Evolutionary conservation across 768 basidiomycete species (phyloP).

Genomic region (Hygrophoropsis aurantiaca): DNA sequence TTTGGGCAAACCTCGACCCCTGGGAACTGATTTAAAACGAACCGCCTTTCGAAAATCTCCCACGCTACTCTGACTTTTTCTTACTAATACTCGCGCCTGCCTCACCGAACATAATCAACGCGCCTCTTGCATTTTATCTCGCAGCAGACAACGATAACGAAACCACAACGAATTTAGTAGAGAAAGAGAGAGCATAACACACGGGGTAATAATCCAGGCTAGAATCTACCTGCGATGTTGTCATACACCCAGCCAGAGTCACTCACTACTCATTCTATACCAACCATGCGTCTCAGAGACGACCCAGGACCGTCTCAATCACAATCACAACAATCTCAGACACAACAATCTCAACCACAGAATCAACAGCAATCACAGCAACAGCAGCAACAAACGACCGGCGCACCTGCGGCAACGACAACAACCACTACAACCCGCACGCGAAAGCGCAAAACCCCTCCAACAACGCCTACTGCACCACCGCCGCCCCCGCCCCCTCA

Average conservation of each 20-base stretch:
- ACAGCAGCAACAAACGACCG: slow-evolving; percentile 7
- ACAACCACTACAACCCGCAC: slow-evolving; percentile 24
- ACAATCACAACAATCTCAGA: slow-evolving; percentile 16
- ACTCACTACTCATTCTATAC: slow-evolving; percentile 13
- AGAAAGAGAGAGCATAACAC: too few species aligned
- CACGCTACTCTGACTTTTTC: slow-evolving; percentile 20
- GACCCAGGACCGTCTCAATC: slow-evolving; percentile 34
- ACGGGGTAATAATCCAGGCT: too few species aligned
- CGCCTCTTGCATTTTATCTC: slow-evolving; percentile 17
- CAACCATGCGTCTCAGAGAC: slow-evolving; percentile 62
- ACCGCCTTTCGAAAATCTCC: too few species aligned
- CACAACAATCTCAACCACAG: not conserved
- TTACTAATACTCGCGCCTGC: slow-evolving; percentile 38
- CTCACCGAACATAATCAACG: slow-evolving; percentile 16
- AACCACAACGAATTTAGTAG: too few species aligned
- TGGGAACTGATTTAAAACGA: too few species aligned
- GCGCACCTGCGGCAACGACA: slow-evolving; percentile 7
- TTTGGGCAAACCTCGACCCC: too few species aligned
- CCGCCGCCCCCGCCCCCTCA: slow-evolving; percentile 17
- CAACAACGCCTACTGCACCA: slow-evolving; percentile 30
- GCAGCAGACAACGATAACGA: too few species aligned
- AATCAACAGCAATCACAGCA: slow-evolving; percentile 7
- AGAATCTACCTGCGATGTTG: slow-evolving; percentile 18
- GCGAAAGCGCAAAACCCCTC: slow-evolving; percentile 73
- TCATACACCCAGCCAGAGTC: slow-evolving; percentile 25